A percentile compares a stretch with the other conserved stretches of the same genome.
phyloP scores from a whole-genome alignment of 2,329 filamentous ascomycete genomes.

The Colletotrichum gloeosporioides region DNA sequence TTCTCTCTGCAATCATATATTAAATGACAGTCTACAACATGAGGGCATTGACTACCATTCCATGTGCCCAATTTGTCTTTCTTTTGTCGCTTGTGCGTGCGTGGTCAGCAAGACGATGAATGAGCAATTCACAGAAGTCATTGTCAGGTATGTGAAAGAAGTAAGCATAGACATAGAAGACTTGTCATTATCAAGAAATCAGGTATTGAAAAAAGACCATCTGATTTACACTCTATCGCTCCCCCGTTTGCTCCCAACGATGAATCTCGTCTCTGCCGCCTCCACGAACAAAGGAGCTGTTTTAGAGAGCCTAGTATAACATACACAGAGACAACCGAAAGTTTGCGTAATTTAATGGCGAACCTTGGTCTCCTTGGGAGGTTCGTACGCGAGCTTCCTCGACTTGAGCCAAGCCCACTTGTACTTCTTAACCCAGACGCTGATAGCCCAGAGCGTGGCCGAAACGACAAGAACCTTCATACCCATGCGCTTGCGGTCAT shows the following conservation, averaged over 20 bases:
- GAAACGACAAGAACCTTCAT: conserved; percentile 91
- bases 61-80: neutral
- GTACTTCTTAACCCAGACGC: conserved; percentile 99
- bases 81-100: neutral
- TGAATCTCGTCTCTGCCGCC: conserved; percentile 33
- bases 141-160: neutral
- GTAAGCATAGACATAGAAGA: neutral
- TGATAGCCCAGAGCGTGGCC: conserved; percentile 80
- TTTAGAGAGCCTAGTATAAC: conserved; percentile 38
- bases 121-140: neutral
- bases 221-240: conserved; percentile 57
- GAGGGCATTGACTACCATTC: neutral
- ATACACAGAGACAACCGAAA: conserved; percentile 29
- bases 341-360: conserved; percentile 47
- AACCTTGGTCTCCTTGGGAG: conserved; percentile 62
- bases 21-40: neutral
- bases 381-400: conserved; percentile 89
- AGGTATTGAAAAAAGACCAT: conserved; percentile 48
- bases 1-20: neutral
- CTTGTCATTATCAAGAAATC: conserved; percentile 23
- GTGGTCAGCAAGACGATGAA: neutral
- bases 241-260: conserved; percentile 25
- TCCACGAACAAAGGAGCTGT: conserved; percentile 47
- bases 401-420: conserved; percentile 98
- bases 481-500: conserved; percentile 99